These are phyloP conservation scores for Ceriops tagal DNA, from an alignment of 345 rosid species.

Conservation along the genomic window DNA sequence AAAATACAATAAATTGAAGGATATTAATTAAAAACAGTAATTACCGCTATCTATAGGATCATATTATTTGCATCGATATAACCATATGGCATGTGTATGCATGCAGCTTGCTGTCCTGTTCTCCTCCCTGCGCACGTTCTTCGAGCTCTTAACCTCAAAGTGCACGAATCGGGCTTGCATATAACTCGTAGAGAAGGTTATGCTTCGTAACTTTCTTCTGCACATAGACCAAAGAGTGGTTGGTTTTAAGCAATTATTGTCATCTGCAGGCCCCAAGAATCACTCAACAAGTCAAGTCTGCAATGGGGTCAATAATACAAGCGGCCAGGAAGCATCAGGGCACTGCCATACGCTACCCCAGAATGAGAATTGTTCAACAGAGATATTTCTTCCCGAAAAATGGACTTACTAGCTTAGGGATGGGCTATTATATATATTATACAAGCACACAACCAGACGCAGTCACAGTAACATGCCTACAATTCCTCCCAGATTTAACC, in stretches of 20 bases:
- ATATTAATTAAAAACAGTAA: too few relatives aligned
- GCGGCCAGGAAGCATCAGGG: constrained; percentile 9
- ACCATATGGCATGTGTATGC: not conserved
- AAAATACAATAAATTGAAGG: too few relatives aligned
- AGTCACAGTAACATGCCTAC: too few relatives aligned
- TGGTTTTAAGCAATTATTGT: not conserved
- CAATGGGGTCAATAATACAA: constrained; percentile 23
- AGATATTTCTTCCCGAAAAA: constrained; percentile 66
- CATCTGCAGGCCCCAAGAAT: constrained; percentile 16
- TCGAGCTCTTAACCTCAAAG: constrained; percentile 44
- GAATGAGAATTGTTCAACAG: constrained; percentile 44
- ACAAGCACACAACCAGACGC: too few relatives aligned
- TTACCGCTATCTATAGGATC: too few relatives aligned
- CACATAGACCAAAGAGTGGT: not conserved
- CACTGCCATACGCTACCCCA: not conserved
- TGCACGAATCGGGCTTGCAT: constrained; percentile 32
- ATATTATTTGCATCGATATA: too few relatives aligned
- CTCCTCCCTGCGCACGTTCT: constrained; percentile 45
- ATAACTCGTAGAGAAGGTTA: constrained; percentile 30
- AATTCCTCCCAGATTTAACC: too few relatives aligned
- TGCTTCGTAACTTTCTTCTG: not conserved
- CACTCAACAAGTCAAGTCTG: constrained; percentile 27
- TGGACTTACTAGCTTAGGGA: constrained; percentile 55
- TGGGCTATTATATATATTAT: too few relatives aligned
- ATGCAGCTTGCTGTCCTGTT: constrained; percentile 41